Conservation (phyloP, 345 rosid genomes). For the Moricandia arvensis region DNA sequence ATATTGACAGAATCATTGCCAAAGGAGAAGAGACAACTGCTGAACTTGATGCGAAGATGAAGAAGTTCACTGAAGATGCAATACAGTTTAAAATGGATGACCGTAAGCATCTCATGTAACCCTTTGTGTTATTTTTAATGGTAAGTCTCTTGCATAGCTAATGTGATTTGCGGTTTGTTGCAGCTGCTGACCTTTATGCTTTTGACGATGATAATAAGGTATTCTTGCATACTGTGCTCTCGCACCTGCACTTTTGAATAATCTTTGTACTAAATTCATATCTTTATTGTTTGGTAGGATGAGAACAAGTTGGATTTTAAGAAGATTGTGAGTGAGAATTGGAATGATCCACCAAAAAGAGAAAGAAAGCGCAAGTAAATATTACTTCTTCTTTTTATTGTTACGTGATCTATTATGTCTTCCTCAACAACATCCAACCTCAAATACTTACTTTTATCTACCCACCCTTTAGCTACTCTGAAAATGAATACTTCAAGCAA, state of each 20-base stretch:
- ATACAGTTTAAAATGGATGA: conserved; percentile 98
- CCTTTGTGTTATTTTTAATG: neutral
- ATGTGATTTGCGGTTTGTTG: conserved; percentile 20
- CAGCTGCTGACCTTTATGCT: conserved; percentile 92
- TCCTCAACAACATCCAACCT: conserved; percentile 18
- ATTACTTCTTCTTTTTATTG: conserved; percentile 4
- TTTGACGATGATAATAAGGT: conserved; percentile 93
- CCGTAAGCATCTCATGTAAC: conserved; percentile 48
- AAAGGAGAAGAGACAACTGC: conserved; percentile 99
- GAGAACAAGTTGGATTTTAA: conserved; percentile 91
- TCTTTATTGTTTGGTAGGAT: conserved; percentile 47
- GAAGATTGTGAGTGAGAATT: conserved; percentile 91
- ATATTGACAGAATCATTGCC: conserved; percentile 97
- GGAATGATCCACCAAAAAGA: conserved; percentile 98
- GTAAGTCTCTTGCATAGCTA: neutral
- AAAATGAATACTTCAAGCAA: conserved; percentile 96
- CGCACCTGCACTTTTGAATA: neutral
- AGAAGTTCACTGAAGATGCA: conserved; percentile 97
- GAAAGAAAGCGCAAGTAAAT: conserved; percentile 98
- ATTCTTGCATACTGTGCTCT: neutral
- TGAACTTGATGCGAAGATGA: conserved; percentile 99
- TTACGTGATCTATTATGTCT: conserved; percentile 6
- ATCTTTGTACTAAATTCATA: neutral
- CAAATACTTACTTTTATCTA: conserved; percentile 22
- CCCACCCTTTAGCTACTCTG: conserved; percentile 84